Evolutionary conservation across 2,329 filamentous ascomycete species (phyloP), one percentile per base, ranked within the genome.

Genomic region (Colletotrichum chrysophilum): DNA sequence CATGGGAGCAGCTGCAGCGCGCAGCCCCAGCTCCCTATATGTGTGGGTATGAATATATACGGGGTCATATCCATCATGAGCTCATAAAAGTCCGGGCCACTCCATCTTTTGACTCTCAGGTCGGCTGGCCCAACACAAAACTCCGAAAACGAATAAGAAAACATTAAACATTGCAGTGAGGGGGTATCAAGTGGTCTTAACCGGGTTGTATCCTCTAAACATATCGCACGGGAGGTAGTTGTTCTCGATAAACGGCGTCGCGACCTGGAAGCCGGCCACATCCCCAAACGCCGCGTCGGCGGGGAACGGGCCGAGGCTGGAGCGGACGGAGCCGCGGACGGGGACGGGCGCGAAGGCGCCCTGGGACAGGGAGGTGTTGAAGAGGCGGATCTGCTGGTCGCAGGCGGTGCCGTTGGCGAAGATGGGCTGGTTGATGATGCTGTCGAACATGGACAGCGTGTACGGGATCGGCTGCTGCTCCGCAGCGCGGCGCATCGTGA

Each of bases 341-440:
- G 80, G 77, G 4, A 81, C 79, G 4, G 83, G 82, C 36, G 77
- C 79, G 43, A 79, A 79, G 4, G 69, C 72, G 18, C 77, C 80
- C 0, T 81, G 80, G 0, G 87, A 85, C 4, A 89, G 80, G 2
- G 83, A 82, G 1, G 88, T 88, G 76, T 89, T 86, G 80, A 86
- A 89, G 13, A 88, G 74, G 14, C 86, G 81, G 14, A 85, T 81
- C 80, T 87, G 86, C 38, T 86, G 84, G 66, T 89, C 86, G 80
- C 88, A 89, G 0, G 80, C 78, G 58, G 81, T 79, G 12, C 82
- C 82, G 66, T 86, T 82, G 12, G 83, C 84, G 75, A 89, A 89
- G 6, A 83, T 83, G 2, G 89, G 88, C 79, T 91, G 90, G 78
- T 91, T 91, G 4, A 89, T 90, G 61, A 89, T 82, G 79, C 90